These are phyloP conservation scores for Picochlorum sp. DNA, from an alignment of 139 green algal genomes.

Conservation along the genomic window DNA sequence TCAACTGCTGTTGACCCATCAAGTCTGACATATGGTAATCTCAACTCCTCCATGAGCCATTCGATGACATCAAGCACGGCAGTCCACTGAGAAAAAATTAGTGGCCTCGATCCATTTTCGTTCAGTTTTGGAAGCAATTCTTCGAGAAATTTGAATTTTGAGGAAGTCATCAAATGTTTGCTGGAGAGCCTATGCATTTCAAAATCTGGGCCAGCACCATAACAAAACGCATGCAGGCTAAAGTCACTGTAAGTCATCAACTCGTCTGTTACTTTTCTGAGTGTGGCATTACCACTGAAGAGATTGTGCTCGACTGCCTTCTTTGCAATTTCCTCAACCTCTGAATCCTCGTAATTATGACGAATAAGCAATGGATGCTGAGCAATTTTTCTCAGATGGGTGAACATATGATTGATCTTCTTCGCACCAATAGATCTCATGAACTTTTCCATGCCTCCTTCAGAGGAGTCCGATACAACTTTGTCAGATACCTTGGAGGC, in stretches of 20 bases:
- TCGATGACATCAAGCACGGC: conserved; percentile 86
- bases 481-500: conserved; percentile 10
- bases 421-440: conserved; percentile 38
- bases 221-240: conserved; percentile 65
- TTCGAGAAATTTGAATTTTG: conserved; percentile 36
- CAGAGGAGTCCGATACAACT: conserved; percentile 9
- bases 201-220: conserved; percentile 28
- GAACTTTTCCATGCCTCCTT: conserved; percentile 16
- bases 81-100: conserved; percentile 92
- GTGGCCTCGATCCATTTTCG: conserved; percentile 45
- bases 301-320: conserved; percentile 26
- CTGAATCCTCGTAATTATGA: conserved; percentile 49
- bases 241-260: conserved; percentile 69
- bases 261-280: conserved; percentile 49
- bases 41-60: conserved; percentile 62
- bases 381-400: conserved; percentile 85
- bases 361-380: conserved; percentile 90
- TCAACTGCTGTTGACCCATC: conserved; percentile 75
- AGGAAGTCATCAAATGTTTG: conserved; percentile 20
- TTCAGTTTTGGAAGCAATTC: conserved; percentile 59
- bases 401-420: conserved; percentile 83
- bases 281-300: conserved; percentile 33
- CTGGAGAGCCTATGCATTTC: conserved; percentile 8
- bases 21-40: conserved; percentile 63
- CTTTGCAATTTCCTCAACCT: conserved; percentile 54